phyloP scores from a whole-genome alignment of 768 basidiomycete genomes.

The Pleurotus pulmonarius region DNA sequence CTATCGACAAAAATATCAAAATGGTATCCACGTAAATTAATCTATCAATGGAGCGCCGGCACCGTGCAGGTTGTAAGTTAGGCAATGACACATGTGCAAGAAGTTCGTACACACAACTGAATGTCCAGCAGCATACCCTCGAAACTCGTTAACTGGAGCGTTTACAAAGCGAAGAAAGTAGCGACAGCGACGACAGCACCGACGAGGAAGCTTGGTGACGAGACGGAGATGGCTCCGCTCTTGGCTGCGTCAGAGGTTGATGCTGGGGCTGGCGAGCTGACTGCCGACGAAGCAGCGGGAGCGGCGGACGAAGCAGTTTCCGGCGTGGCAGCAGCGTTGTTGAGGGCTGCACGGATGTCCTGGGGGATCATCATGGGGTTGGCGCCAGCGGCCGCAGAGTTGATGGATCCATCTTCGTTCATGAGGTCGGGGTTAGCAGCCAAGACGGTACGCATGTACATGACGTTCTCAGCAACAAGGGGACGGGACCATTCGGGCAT shows the following conservation, averaged over 20 bases:
- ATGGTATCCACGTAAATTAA: slow-evolving; percentile 17
- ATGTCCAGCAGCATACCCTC: background rate
- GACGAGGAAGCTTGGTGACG: slow-evolving; percentile 47
- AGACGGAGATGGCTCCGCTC: slow-evolving; percentile 44
- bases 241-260: slow-evolving; percentile 13
- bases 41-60: slow-evolving; percentile 11
- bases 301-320: background rate
- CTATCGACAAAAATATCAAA: slow-evolving; percentile 8
- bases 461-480: slow-evolving; percentile 53
- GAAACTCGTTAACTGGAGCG: background rate
- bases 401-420: slow-evolving; percentile 44
- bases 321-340: slow-evolving; percentile 27
- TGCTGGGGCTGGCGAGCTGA: slow-evolving; percentile 13
- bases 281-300: slow-evolving; percentile 9
- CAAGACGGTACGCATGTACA: slow-evolving; percentile 44
- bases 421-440: slow-evolving; percentile 48
- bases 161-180: slow-evolving; percentile 48
- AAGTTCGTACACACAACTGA: slow-evolving; percentile 11
- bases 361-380: slow-evolving; percentile 58
- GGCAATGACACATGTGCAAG: slow-evolving; percentile 10
- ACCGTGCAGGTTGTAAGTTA: slow-evolving; percentile 9
- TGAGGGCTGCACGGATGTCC: slow-evolving; percentile 48
- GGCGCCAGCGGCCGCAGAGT: slow-evolving; percentile 37
- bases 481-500: slow-evolving; percentile 55
- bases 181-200: slow-evolving; percentile 42